Conservation (phyloP, 495 filamentous ascomycete genomes). For the Trypethelium eluteriae region DNA sequence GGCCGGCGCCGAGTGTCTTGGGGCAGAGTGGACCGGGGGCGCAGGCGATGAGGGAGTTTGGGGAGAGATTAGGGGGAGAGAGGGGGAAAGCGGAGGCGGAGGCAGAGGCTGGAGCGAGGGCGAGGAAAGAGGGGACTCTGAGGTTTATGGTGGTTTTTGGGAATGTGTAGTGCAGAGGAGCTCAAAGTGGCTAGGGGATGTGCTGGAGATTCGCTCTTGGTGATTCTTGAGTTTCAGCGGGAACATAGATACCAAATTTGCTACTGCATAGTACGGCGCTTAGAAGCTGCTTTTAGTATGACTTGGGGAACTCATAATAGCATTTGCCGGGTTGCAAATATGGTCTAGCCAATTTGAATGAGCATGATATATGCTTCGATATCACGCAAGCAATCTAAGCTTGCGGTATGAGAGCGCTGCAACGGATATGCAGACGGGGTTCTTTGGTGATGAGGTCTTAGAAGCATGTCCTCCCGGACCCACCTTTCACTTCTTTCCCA, state of each 20-base stretch:
- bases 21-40: neutral
- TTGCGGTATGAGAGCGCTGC: no score
- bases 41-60: neutral
- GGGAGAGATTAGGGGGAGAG: conserved; percentile 13
- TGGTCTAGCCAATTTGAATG: no score
- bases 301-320: neutral
- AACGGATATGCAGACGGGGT: no score
- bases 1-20: neutral
- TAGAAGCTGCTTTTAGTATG: neutral
- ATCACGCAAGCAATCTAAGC: no score
- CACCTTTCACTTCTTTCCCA: neutral
- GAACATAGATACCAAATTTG: conserved; percentile 5
- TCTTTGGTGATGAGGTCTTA: no score
- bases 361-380: no score
- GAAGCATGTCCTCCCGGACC: neutral
- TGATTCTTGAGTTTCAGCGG: neutral
- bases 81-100: conserved; percentile 11
- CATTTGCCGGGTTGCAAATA: neutral
- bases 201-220: neutral
- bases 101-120: conserved; percentile 18
- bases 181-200: no score
- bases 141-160: conserved; percentile 53
- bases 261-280: neutral
- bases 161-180: no score
- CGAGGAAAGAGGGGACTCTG: conserved; percentile 42